Base-by-base conservation (phyloP, 345 rosid genomes). In the Arabis hirsuta region DNA sequence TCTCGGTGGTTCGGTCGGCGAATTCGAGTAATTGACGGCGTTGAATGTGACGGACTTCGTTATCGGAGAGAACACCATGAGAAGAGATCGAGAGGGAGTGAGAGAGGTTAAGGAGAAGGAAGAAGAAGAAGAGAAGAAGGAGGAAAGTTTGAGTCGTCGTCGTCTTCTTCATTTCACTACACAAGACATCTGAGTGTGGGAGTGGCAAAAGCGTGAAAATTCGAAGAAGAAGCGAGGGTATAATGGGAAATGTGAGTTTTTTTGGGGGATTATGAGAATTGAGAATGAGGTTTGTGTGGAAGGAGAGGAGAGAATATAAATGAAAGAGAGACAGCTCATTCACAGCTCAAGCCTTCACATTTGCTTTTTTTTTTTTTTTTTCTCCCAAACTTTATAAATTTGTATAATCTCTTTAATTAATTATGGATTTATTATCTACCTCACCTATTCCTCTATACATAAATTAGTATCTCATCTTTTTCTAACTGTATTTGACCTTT, bases 11-110 rank as follows among this genome's bases (percentile, higher is more conserved):
- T 3, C 96, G 80, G 65, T 93, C 93, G 9, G 90, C 89, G 73
- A 79, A 86, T 71, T 88, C 90, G 24, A 90, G 97, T 20, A 93
- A 84, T 87, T 93, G 98, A 19, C 97, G 89, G 41, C 83, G 88
- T 77, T 67, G 82, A 80, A 92, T 84, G 82, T 72, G 85, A 55
- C 54, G 69, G 27, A 86, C 90, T 52, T 92, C 90, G 7, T 76
- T 80, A 32, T 84, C 83, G 8, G 83, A 73, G 78, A 92, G 88
- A 20, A 61, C 55, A 7, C 88, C 97, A 53, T 78, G 82, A 78
- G 65, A 62, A 9, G 82, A 51, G 73, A 82, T 42, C 3, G 82
- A 42, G 52, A 65, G 29, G 45, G 82, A 62, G 0, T 38, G 42
- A 62, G 81, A 72, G 55, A 66, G 50, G 44, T 64, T 50, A 7